Evolutionary conservation across 345 rosid genomes (phyloP).

Genomic region (Gossypium herbaceum): DNA sequence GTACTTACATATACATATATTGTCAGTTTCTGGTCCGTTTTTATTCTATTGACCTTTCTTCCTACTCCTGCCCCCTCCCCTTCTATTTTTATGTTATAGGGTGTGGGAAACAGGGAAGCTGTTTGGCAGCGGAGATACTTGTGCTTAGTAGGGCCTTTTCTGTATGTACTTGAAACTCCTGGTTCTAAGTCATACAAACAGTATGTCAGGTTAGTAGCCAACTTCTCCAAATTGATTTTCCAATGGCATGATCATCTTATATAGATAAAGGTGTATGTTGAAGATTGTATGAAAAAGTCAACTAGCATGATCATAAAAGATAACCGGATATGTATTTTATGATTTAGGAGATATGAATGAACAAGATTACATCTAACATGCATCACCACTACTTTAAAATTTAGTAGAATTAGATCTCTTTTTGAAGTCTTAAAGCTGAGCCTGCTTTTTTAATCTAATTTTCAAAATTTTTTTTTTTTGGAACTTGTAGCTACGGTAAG

Average conservation of each 20-base stretch:
- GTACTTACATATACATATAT: not conserved
- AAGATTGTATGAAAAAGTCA: not conserved
- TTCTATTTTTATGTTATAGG: conserved; percentile 44
- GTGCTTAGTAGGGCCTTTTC: conserved; percentile 86
- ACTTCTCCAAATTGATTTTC: conserved; percentile 23
- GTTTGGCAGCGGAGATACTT: conserved; percentile 81
- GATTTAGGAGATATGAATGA: not conserved
- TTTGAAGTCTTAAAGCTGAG: not conserved
- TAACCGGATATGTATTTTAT: not conserved
- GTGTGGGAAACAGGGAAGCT: conserved; percentile 86
- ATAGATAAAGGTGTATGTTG: not conserved
- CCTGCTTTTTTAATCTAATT: not conserved
- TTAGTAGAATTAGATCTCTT: not conserved
- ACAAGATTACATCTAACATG: not conserved
- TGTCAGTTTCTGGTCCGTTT: not conserved
- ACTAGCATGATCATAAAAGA: conserved; percentile 7
- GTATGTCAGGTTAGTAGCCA: conserved; percentile 60
- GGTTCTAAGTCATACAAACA: conserved; percentile 75
- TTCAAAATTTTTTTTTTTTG: too few species aligned
- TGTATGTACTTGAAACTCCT: conserved; percentile 74
- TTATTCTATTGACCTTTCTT: conserved; percentile 1
- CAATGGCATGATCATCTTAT: not conserved
- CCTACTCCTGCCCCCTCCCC: not conserved
- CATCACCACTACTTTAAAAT: not conserved
- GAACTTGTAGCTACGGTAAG: not conserved